These are phyloP conservation scores for Cryphonectria nitschkei DNA, from an alignment of 2,329 filamentous ascomycete species.

Conservation along the genomic window DNA sequence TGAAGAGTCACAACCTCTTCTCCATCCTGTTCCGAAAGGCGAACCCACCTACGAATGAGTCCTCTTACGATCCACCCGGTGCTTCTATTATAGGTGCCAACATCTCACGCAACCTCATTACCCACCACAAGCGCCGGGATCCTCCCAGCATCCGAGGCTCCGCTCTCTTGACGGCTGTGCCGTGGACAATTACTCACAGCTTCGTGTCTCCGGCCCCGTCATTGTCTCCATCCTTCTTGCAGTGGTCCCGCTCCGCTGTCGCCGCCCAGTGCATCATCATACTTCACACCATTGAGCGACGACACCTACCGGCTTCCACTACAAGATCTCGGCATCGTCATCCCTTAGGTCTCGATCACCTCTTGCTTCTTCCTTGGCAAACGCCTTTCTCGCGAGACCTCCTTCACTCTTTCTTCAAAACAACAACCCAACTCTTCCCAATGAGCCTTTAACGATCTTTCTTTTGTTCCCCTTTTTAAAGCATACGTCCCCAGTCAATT, in stretches of 20 bases:
- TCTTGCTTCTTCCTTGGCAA: conserved; percentile 6
- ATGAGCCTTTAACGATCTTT: conserved; percentile 38
- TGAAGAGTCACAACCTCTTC: conserved; percentile 50
- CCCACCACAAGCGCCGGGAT: conserved; percentile 36
- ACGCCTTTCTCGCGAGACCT: conserved; percentile 3
- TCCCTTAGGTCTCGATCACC: conserved; percentile 11
- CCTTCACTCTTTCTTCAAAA: conserved; percentile 28
- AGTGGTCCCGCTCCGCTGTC: conserved; percentile 5
- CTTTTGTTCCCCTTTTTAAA: conserved; percentile 33
- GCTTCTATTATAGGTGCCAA: conserved; percentile 40
- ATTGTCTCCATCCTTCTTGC: conserved; percentile 8
- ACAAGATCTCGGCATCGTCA: conserved; percentile 22
- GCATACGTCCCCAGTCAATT: conserved; percentile 33
- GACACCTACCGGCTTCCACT: conserved; percentile 24
- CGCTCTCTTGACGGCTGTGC: conserved; percentile 28
- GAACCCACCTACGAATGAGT: conserved; percentile 45
- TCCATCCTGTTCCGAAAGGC: conserved; percentile 47
- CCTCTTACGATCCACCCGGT: conserved; percentile 43
- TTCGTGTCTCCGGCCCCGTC: conserved; percentile 24
- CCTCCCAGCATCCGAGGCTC: conserved; percentile 28
- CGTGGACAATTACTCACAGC: conserved; percentile 28
- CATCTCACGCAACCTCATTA: conserved; percentile 39
- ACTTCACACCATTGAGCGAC: conserved; percentile 14
- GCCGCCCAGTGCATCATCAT: conserved; percentile 12
- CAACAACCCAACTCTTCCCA: conserved; percentile 22